Evolutionary conservation across 345 rosid genomes (phyloP).

Genomic region (Eucalyptus marginata): DNA sequence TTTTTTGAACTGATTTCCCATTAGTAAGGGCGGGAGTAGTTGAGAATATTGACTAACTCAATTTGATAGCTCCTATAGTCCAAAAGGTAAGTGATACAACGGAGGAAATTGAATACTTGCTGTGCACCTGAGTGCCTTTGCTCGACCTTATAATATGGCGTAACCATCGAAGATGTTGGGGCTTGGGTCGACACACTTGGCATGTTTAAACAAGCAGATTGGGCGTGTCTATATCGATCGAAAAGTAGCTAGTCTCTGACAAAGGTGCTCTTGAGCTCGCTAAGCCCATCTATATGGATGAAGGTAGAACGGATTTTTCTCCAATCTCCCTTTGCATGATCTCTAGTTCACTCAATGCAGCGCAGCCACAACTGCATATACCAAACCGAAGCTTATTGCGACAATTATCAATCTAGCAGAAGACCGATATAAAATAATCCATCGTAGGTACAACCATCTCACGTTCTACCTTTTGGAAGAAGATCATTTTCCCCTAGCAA

Average conservation of each 20-base stretch:
- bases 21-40: not conserved
- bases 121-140: not conserved
- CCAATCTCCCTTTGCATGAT: too few species aligned
- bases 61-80: not conserved
- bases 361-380: not conserved
- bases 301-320: not conserved
- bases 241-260: not conserved
- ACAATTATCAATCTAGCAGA: too few species aligned
- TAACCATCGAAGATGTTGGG: not conserved
- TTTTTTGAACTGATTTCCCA: not conserved
- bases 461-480: not conserved
- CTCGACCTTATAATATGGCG: not conserved
- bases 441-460: not conserved
- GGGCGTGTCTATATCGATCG: accelerated
- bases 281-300: not conserved
- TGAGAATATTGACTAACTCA: not conserved
- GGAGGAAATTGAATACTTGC: not conserved
- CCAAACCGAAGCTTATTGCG: not conserved
- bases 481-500: not conserved
- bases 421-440: not conserved
- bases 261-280: not conserved
- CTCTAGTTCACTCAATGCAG: not conserved
- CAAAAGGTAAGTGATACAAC: not conserved
- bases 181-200: not conserved
- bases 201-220: not conserved